A percentile compares a stretch with the other conserved stretches of the same genome.
Evolutionary conservation across 208 protist genomes (phyloP).

Genomic region (Wallacemonas collosoma): DNA sequence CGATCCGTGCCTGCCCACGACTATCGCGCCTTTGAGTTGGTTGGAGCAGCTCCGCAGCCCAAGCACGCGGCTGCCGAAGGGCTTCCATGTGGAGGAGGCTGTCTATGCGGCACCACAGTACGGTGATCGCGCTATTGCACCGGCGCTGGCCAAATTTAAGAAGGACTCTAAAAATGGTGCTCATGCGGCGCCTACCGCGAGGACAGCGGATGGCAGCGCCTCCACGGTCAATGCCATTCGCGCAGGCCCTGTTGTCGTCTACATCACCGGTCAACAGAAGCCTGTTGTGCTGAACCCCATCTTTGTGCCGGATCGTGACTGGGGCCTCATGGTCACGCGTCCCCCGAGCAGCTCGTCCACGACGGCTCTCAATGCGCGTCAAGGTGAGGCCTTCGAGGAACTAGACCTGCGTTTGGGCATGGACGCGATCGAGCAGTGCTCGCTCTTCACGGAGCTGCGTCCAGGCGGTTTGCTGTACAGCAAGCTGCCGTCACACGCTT

Average conservation of each 20-base stretch:
- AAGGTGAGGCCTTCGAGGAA: conserved; percentile 32
- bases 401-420: conserved; percentile 80
- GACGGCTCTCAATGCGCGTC: not conserved
- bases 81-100: conserved; percentile 71
- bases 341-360: not conserved
- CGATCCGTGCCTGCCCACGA: conserved; percentile 62
- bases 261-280: conserved; percentile 77
- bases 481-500: conserved; percentile 56
- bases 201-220: not conserved
- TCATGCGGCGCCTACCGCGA: not conserved
- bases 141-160: not conserved
- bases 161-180: not conserved
- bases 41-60: conserved; percentile 81
- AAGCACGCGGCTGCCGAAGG: conserved; percentile 63
- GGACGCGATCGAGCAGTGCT: conserved; percentile 89
- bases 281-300: conserved; percentile 76
- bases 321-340: conserved; percentile 25
- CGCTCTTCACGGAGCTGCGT: conserved; percentile 79
- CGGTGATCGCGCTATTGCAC: conserved; percentile 27
- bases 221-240: conserved; percentile 49
- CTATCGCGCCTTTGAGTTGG: conserved; percentile 72
- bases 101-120: conserved; percentile 47
- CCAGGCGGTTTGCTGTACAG: conserved; percentile 79
- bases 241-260: conserved; percentile 83
- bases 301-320: conserved; percentile 72